A percentile compares a stretch with the other conserved stretches of the same genome.
phyloP scores from a whole-genome alignment of 345 rosid genomes.

The Schrenkiella parvula region DNA sequence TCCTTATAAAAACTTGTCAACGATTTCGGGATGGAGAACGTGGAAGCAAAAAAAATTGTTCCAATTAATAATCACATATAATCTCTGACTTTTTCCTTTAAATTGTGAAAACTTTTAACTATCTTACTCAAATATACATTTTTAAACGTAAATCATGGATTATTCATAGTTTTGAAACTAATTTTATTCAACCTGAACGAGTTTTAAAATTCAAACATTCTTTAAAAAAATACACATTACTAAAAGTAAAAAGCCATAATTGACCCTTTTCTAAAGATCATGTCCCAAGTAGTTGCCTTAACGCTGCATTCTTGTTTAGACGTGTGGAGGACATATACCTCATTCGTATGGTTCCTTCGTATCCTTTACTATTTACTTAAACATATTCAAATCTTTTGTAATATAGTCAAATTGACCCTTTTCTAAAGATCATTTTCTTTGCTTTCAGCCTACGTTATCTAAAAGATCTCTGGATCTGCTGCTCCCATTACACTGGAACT shows the following conservation, averaged over 20 bases:
- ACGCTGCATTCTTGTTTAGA: not conserved
- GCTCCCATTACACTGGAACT: not conserved
- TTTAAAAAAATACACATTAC: not conserved
- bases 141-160: not conserved
- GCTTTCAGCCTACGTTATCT: not conserved
- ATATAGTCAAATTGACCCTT: not conserved
- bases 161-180: not conserved
- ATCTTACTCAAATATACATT: not conserved
- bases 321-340: slow-evolving; percentile 1
- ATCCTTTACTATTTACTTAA: not conserved
- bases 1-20: slow-evolving; percentile 17
- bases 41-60: slow-evolving; percentile 22
- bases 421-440: not conserved
- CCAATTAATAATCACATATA: not conserved
- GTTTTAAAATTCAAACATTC: not conserved
- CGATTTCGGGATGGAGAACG: slow-evolving; percentile 25
- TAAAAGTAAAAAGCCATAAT: not conserved
- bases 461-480: not conserved
- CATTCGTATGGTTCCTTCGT: not conserved
- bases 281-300: not conserved
- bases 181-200: not conserved
- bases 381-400: not conserved
- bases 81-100: not conserved
- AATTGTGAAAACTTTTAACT: not conserved
- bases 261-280: too few relatives aligned